Percentiles rank a stretch among this genome's conserved stretches.
Evolutionary conservation across 345 rosid genomes (phyloP).

Genomic region (Corchorus capsularis): DNA sequence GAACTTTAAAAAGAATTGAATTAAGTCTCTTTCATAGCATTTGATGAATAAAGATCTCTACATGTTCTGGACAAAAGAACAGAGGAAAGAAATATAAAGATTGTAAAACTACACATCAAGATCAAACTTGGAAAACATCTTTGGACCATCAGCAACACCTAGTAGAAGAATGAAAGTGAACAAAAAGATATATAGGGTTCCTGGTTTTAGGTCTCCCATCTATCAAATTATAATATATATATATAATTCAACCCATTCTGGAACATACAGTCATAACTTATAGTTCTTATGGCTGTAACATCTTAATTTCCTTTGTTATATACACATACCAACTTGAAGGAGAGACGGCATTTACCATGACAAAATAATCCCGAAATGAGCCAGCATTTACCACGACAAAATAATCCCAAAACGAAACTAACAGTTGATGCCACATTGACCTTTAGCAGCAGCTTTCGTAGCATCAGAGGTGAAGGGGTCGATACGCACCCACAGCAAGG

Average conservation of each 20-base stretch:
- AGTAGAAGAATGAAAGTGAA: conserved; percentile 1
- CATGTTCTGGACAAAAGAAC: not conserved
- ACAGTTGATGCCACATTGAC: conserved; percentile 78
- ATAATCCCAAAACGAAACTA: conserved; percentile 12
- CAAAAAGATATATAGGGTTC: not conserved
- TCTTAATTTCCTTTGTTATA: conserved; percentile 22
- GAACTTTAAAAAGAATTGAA: not conserved
- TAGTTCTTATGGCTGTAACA: not conserved
- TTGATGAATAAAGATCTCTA: conserved; percentile 1
- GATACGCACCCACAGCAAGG: conserved; percentile 96
- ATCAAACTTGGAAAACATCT: not conserved
- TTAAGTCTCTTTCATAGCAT: not conserved
- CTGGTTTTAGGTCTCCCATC: not conserved
- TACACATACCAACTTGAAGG: conserved; percentile 26
- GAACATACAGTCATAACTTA: not conserved
- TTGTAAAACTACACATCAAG: not conserved
- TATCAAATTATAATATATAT: not conserved
- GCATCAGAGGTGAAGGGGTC: conserved; percentile 73
- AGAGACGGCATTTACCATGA: conserved; percentile 3
- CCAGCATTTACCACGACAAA: not conserved
- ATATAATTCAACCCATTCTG: not conserved
- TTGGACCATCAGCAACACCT: not conserved
- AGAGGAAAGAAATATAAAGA: not conserved
- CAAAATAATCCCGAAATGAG: not conserved
- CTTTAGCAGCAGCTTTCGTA: conserved; percentile 49